Percentiles rank a stretch among this genome's conserved stretches.
These are phyloP conservation scores for Sporothrix globosa DNA, from an alignment of 2,329 filamentous ascomycete genomes.

Conservation along the genomic window DNA sequence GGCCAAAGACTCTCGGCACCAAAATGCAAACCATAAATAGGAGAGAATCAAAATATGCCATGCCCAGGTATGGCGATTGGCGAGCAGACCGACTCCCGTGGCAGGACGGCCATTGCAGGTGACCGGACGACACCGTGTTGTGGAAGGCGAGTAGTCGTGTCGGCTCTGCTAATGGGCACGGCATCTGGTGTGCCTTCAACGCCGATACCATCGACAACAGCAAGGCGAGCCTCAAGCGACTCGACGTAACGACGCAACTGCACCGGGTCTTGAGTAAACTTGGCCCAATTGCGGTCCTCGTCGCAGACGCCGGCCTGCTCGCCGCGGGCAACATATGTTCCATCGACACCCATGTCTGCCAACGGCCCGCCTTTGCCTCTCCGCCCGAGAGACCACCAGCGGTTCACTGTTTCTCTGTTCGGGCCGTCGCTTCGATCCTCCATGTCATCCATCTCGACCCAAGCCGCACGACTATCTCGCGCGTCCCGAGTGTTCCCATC, in stretches of 20 bases:
- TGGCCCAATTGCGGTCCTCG: conserved; percentile 38
- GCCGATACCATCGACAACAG: conserved; percentile 27
- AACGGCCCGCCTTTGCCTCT: not conserved
- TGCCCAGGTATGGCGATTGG: not conserved
- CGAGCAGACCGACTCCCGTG: not conserved
- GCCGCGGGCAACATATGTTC: not conserved
- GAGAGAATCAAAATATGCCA: not conserved
- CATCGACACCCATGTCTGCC: not conserved
- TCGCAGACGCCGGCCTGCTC: conserved; percentile 34
- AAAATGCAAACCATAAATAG: not conserved
- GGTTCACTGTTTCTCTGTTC: not conserved
- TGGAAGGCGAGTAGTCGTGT: not conserved
- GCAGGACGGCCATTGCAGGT: conserved; percentile 14
- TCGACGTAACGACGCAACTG: conserved; percentile 40
- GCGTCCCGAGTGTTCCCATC: not conserved
- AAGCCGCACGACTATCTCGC: not conserved
- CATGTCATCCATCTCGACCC: conserved; percentile 29
- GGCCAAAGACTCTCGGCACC: not conserved
- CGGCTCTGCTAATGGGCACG: not conserved
- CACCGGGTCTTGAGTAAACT: conserved; percentile 37
- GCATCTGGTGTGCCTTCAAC: not conserved
- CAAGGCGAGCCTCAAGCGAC: conserved; percentile 37
- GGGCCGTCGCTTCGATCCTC: not conserved
- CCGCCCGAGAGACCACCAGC: not conserved
- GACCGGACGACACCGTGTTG: conserved; percentile 17